phyloP scores from a whole-genome alignment of 352 stramenopile genomes.

The Halophytophthora polymorphica region DNA sequence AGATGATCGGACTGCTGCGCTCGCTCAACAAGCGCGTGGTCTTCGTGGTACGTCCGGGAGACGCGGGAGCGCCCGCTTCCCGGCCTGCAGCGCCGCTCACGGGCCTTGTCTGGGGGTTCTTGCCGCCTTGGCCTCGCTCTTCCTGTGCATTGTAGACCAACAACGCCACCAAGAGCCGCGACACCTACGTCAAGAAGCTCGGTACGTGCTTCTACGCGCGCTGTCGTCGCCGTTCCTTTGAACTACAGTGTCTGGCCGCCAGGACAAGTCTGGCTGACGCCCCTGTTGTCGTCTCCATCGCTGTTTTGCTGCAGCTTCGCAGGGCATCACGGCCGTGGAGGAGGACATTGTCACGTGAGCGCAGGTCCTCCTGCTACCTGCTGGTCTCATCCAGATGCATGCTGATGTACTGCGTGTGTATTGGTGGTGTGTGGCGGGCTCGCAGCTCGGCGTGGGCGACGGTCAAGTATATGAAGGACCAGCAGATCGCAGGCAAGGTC shows the following conservation, averaged over 20 bases:
- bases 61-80: no score
- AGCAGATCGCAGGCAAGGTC: conserved; percentile 75
- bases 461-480: conserved; percentile 75
- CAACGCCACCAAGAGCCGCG: conserved; percentile 81
- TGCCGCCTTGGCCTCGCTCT: not conserved
- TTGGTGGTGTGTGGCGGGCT: not conserved
- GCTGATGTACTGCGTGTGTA: conserved; percentile 5
- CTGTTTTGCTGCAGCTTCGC: conserved; percentile 38
- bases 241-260: not conserved
- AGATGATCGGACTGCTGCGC: conserved; percentile 60
- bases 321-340: conserved; percentile 61
- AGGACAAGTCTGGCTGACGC: not conserved
- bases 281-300: not conserved
- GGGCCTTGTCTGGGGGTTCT: not conserved
- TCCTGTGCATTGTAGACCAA: conserved; percentile 81
- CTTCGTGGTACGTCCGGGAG: conserved; percentile 56
- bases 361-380: not conserved
- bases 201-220: conserved; percentile 25
- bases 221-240: not conserved
- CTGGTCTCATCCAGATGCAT: not conserved
- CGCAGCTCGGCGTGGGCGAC: conserved; percentile 78
- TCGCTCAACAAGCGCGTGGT: conserved; percentile 79
- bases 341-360: conserved; percentile 81
- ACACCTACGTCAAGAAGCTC: conserved; percentile 84
- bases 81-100: not conserved